Base-by-base conservation (phyloP, 768 basidiomycete species). In the Leccinum barrowsii region DNA sequence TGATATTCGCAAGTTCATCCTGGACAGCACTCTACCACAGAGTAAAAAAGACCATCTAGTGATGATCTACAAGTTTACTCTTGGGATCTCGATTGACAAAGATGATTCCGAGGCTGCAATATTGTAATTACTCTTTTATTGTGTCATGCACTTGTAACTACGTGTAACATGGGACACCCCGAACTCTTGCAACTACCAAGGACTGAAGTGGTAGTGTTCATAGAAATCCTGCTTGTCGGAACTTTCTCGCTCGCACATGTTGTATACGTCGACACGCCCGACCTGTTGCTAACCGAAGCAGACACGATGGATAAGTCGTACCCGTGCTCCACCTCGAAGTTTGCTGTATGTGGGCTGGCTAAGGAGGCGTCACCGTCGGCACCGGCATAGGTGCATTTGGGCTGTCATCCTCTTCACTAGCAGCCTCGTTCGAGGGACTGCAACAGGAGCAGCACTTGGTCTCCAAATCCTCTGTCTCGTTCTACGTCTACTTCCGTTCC, bases 241-340 rank as follows among this genome's bases (percentile, higher is more conserved):
- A 63, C 54, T 19, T 54, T 63, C 44, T 71, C 69, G 47, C 67
- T 71, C 24, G 59, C 63, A 50, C 67, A 71, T 22, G 69, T 69
- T 22, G 67, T 64, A 24, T 71, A 69, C 12, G 67, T 71, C 21
- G 67, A 70, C 51, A 66, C 49, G 26, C 64, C 68, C 0, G 68
- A 70, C 55, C 57, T 57, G 17, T 69, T 69, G 55, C 68, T 71
- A 5, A 67, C 52, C 5, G 68, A 69, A 50, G 58, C 59, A 22
- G 68, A 71, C 42, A 59, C 54, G 44, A 64, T 19, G 28, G 71
- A 73, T 52, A 57, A 4, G 71, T 68, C 10, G 71, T 73, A 40
- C 71, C 66, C n/a, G 69, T 59, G 55, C 71, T 73, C 71, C 71
- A 73, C 30, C 73, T 60, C 13, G 71, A 73, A 19, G 5, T 52